Percentiles rank a stretch among this genome's conserved stretches.
Evolutionary conservation across 169 alveolate species (phyloP).

Genomic region (Plasmodium cynomolgi): DNA sequence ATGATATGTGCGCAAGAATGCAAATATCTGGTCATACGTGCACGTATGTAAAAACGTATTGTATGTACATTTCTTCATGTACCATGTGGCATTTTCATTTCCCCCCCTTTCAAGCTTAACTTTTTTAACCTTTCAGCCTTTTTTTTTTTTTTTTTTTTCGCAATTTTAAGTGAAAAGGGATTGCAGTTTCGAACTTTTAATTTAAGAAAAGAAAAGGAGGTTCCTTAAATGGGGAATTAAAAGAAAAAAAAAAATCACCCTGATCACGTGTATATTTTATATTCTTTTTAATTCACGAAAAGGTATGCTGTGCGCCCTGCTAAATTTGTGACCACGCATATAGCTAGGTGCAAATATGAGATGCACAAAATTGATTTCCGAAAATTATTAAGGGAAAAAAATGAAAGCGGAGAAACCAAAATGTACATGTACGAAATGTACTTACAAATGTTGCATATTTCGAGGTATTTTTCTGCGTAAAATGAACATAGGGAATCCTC

Average conservation of each 20-base stretch:
- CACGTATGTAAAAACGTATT: not conserved
- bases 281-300: not conserved
- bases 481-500: not conserved
- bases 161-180: not conserved
- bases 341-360: not conserved
- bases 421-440: not conserved
- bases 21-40: not conserved
- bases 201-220: not conserved
- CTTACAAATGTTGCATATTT: not conserved
- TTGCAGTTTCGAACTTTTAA: not conserved
- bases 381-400: not conserved
- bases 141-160: not conserved
- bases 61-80: not conserved
- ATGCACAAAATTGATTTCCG: not conserved
- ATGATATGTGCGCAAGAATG: not conserved
- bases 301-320: conserved; percentile 12
- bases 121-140: not conserved
- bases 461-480: not conserved
- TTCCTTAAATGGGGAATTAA: conserved; percentile 6
- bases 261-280: not conserved
- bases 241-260: not conserved
- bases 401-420: not conserved
- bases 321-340: not conserved
- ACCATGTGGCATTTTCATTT: not conserved
- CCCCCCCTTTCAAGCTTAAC: not conserved